These are phyloP conservation scores for Vanderwaltozyma polyspora DNA, from an alignment of 805 yeast species.

Conservation along the genomic window DNA sequence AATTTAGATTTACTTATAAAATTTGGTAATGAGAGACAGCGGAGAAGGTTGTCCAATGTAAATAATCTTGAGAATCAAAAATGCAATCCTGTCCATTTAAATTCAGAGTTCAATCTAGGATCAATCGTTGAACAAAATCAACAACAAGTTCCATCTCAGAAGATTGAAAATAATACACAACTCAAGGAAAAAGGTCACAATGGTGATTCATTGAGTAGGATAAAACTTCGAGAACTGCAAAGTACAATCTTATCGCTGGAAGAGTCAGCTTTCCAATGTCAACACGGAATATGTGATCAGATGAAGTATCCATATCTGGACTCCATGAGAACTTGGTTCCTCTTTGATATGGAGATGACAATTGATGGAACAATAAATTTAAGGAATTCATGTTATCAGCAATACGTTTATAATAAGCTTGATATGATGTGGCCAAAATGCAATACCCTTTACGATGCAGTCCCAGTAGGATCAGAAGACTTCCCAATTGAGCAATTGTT, in stretches of 20 bases:
- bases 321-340: conserved; percentile 20
- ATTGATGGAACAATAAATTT: conserved; percentile 14
- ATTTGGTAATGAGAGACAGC: too few relatives aligned
- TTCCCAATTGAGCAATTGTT: conserved; percentile 5
- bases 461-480: conserved; percentile 4
- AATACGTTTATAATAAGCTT: conserved; percentile 15
- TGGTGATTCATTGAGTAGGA: too few relatives aligned
- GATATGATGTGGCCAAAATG: conserved; percentile 14
- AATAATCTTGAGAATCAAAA: too few relatives aligned
- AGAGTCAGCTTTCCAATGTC: conserved; percentile 4
- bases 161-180: too few relatives aligned
- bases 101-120: too few relatives aligned
- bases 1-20: too few relatives aligned
- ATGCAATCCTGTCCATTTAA: too few relatives aligned
- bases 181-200: too few relatives aligned
- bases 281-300: conserved; percentile 14
- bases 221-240: too few relatives aligned
- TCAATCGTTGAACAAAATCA: too few relatives aligned
- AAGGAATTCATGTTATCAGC: conserved; percentile 20
- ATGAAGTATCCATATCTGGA: conserved; percentile 8
- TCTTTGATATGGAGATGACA: conserved; percentile 26
- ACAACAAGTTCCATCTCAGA: too few relatives aligned
- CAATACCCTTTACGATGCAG: conserved; percentile 5
- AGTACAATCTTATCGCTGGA: conserved; percentile 13
- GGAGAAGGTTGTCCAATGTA: too few relatives aligned